A percentile compares a stretch with the other conserved stretches of the same genome.
These are phyloP conservation scores for Fusarium metavorans DNA, from an alignment of 2,329 filamentous ascomycete species.

Conservation along the genomic window DNA sequence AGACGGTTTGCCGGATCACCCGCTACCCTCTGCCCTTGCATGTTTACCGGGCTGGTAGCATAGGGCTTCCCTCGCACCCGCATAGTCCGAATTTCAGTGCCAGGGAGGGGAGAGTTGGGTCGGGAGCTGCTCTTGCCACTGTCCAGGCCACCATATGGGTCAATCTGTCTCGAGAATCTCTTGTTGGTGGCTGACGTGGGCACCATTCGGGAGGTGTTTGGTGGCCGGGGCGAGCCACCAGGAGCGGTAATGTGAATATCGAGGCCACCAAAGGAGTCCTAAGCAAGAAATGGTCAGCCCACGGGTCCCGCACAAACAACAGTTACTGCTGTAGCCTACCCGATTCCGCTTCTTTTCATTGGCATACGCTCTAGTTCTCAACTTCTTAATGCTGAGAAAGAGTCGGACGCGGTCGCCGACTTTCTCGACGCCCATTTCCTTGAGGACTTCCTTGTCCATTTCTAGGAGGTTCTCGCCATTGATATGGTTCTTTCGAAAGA, in stretches of 20 bases:
- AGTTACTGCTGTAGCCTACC: constrained; percentile 63
- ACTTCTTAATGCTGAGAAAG: constrained; percentile 85
- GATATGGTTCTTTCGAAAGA: constrained; percentile 94
- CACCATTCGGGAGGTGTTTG: constrained; percentile 64
- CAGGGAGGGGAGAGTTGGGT: constrained; percentile 74
- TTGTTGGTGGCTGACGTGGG: constrained; percentile 60
- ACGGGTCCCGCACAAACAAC: neutral
- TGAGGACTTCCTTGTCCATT: constrained; percentile 95
- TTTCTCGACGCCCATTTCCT: constrained; percentile 98
- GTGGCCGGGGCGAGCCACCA: constrained; percentile 65
- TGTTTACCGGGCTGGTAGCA: constrained; percentile 30
- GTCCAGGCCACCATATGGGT: constrained; percentile 58
- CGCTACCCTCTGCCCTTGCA: constrained; percentile 34
- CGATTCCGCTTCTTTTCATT: constrained; percentile 87
- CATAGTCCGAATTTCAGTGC: constrained; percentile 64
- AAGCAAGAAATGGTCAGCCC: constrained; percentile 16
- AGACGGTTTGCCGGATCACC: constrained; percentile 73
- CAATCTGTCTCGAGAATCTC: constrained; percentile 73
- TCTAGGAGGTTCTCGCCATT: constrained; percentile 97
- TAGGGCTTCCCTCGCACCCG: constrained; percentile 65
- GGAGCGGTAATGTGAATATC: constrained; percentile 69
- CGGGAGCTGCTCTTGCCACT: constrained; percentile 70
- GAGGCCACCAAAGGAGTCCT: constrained; percentile 88
- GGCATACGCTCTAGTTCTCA: constrained; percentile 80
- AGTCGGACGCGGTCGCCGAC: constrained; percentile 95